A percentile compares a stretch with the other conserved stretches of the same genome.
Evolutionary conservation across 1,139 yeast species (phyloP).

Genomic region (Saccharomyces uvarum): DNA sequence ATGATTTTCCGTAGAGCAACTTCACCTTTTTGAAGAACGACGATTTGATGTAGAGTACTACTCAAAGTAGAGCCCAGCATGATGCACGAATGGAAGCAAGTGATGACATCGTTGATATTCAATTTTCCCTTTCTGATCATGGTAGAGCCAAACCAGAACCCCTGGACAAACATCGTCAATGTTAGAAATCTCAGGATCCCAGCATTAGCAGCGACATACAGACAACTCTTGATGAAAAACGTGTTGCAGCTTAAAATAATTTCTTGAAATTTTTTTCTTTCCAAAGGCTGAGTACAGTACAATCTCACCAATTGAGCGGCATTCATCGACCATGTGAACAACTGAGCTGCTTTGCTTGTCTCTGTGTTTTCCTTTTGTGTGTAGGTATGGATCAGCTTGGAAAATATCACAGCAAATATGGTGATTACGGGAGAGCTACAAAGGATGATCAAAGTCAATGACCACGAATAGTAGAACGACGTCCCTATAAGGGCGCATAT

Average conservation of each 20-base stretch:
- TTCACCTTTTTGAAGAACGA: conserved; percentile 53
- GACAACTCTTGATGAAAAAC: conserved; percentile 42
- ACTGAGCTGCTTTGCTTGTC: conserved; percentile 50
- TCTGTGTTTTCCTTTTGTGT: conserved; percentile 51
- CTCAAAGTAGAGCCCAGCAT: conserved; percentile 56
- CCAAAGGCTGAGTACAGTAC: conserved; percentile 51
- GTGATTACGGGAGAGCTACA: conserved; percentile 66
- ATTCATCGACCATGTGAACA: conserved; percentile 62
- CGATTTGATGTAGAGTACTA: conserved; percentile 45
- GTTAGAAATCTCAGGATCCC: conserved; percentile 52
- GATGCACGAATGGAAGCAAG: conserved; percentile 77
- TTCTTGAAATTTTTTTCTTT: conserved; percentile 39
- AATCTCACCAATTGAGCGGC: conserved; percentile 55
- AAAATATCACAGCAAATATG: conserved; percentile 42
- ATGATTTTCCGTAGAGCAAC: conserved; percentile 44
- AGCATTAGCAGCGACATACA: conserved; percentile 49
- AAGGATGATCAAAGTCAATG: conserved; percentile 65
- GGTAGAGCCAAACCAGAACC: conserved; percentile 79
- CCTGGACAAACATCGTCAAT: conserved; percentile 76
- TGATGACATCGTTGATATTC: conserved; percentile 56
- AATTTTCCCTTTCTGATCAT: conserved; percentile 48
- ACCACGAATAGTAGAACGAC: conserved; percentile 77
- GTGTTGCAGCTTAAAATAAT: conserved; percentile 40
- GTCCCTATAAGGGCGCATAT: conserved; percentile 52
- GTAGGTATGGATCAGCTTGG: conserved; percentile 43